These are phyloP conservation scores for Logfia minima DNA, from an alignment of 129 eudicot genomes.

Conservation along the genomic window DNA sequence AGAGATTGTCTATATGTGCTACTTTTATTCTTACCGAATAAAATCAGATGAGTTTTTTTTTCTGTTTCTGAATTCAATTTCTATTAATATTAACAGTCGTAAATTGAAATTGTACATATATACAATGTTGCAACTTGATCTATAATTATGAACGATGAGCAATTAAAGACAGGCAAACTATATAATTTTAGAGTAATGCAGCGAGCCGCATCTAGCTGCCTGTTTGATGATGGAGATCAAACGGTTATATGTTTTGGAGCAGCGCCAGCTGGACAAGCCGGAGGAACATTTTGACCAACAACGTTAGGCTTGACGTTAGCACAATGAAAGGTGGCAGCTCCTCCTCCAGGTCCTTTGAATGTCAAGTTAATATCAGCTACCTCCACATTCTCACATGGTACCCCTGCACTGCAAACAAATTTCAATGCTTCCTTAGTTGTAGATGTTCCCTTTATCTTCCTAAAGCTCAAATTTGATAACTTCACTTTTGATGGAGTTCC, in stretches of 20 bases:
- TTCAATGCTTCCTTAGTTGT: conserved; percentile 33
- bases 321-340: conserved; percentile 20
- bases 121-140: no score
- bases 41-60: no score
- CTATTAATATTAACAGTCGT: no score
- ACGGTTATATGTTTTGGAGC: not conserved
- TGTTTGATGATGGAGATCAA: not conserved
- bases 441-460: conserved; percentile 48
- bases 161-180: no score
- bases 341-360: conserved; percentile 31
- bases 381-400: conserved; percentile 49
- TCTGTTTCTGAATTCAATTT: no score
- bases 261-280: not conserved
- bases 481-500: conserved; percentile 56
- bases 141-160: no score
- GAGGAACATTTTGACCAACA: conserved; percentile 2
- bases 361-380: conserved; percentile 47
- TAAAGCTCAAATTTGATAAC: conserved; percentile 42
- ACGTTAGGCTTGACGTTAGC: conserved; percentile 6
- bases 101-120: no score
- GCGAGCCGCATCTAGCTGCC: not conserved
- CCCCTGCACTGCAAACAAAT: conserved; percentile 42
- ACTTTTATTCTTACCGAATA: no score
- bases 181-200: no score
- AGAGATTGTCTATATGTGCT: no score